phyloP scores from a whole-genome alignment of 306 rosid genomes.

The Corylus avellana region DNA sequence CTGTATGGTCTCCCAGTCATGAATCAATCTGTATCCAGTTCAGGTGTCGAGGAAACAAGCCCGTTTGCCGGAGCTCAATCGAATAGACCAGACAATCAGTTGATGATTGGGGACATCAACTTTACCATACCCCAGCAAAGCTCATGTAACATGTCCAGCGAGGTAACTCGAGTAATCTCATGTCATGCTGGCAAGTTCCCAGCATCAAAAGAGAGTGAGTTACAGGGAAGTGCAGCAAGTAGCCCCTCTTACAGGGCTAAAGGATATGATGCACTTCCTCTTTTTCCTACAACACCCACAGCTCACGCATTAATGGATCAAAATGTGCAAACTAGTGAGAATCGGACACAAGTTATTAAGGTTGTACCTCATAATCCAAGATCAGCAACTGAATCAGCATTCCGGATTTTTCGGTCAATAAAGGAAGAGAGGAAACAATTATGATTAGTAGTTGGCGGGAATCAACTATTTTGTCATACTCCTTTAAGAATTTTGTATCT shows the following conservation, averaged over 20 bases:
- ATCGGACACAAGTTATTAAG: constrained; percentile 54
- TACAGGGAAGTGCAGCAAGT: constrained; percentile 48
- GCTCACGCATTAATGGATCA: constrained; percentile 30
- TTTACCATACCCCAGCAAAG: constrained; percentile 41
- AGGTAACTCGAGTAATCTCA: constrained; percentile 40
- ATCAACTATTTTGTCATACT: no score
- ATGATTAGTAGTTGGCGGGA: constrained; percentile 24
- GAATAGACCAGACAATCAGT: constrained; percentile 48
- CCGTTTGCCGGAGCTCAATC: constrained; percentile 30
- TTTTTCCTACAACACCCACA: constrained; percentile 66
- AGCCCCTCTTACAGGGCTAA: constrained; percentile 50
- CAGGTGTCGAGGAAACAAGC: constrained; percentile 44
- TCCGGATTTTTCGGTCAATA: constrained; percentile 69
- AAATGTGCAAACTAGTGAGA: constrained; percentile 32
- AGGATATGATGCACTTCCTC: constrained; percentile 61
- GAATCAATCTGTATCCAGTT: constrained; percentile 40
- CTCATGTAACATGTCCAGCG: constrained; percentile 55
- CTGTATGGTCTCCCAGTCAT: constrained; percentile 38
- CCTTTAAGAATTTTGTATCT: neutral
- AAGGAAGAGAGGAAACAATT: constrained; percentile 74
- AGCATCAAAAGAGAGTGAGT: constrained; percentile 47
- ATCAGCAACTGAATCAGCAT: constrained; percentile 74
- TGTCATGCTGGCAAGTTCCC: constrained; percentile 25
- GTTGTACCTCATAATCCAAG: constrained; percentile 69
- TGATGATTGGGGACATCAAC: constrained; percentile 36